Evolutionary conservation across 2,329 filamentous ascomycete genomes (phyloP), one percentile per base, ranked within the genome.

Genomic region (Byssochlamys sp.): DNA sequence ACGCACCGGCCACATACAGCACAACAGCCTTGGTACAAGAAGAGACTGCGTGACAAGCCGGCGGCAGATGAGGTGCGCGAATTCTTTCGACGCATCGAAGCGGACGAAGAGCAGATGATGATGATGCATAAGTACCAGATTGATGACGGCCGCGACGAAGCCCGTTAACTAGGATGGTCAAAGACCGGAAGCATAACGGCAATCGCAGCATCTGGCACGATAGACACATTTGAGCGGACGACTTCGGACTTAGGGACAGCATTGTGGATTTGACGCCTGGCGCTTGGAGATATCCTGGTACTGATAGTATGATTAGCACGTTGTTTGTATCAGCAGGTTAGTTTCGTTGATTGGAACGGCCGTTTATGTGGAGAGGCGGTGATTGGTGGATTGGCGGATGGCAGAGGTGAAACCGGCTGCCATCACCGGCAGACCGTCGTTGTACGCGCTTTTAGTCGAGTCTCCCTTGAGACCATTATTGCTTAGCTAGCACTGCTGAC

Each of bases 21-120:
- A 51, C 48, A 53, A 33, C 33, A 35, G 9, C 28, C 51, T 14
- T 63, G 61, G 61, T 59, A 61, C 54, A 49, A 35, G 14, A 63
- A 58, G 51, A 48, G 51, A 48, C 27, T 55, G 4, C 64, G 66
- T 33, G 50, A 55, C 53, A 54, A 54, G 19, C 61, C 62, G 5
- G 60, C 59, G 35, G 55, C 61, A n/a, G 61, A 60, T 39, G 62
- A 65, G 31, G 58, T 69, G 14, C 62, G 60, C 9, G 60, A 58
- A 52, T 68, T 66, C 35, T 66, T 68, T 27, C 60, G 60, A n/a
- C 52, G 58, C 12, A 52, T 69, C 50, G 59, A 62, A 29, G 62
- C 65, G 14, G 64, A 69, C 54, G 66, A 69, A 58, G 29, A 28
- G 31, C 55, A 56, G 35, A 60, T 62, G 59, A 61, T 69, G 35